These are phyloP conservation scores for Aspergillus floridensis DNA, from an alignment of 2,329 filamentous ascomycete genomes.

Conservation along the genomic window DNA sequence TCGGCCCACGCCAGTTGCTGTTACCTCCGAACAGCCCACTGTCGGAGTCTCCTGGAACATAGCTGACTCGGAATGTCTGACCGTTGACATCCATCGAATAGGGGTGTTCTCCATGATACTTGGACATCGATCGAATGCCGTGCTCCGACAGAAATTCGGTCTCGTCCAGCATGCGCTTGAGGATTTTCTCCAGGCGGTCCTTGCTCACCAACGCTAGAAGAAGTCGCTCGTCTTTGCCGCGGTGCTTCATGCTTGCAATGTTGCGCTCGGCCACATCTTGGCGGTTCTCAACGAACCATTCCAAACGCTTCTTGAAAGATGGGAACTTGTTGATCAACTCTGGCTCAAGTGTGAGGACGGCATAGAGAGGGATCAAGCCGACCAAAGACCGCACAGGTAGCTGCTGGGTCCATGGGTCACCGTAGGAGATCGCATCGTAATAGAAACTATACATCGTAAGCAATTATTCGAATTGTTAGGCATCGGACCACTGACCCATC, in stretches of 20 bases:
- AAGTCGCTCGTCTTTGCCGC: constrained; percentile 85
- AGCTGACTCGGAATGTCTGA: constrained; percentile 81
- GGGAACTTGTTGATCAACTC: constrained; percentile 90
- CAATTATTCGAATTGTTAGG: background rate
- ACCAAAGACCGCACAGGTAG: constrained; percentile 89
- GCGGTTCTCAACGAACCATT: constrained; percentile 91
- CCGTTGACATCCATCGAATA: constrained; percentile 96
- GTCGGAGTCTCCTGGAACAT: constrained; percentile 93
- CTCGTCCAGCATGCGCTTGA: constrained; percentile 89
- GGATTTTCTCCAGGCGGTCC: constrained; percentile 83
- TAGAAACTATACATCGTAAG: constrained; percentile 65
- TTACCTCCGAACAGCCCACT: constrained; percentile 94
- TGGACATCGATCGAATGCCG: constrained; percentile 88
- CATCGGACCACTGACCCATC: constrained; percentile 55
- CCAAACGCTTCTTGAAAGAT: constrained; percentile 84
- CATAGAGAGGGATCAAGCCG: constrained; percentile 89
- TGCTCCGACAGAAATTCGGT: constrained; percentile 88
- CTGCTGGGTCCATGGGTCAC: constrained; percentile 88
- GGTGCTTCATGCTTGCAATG: constrained; percentile 86
- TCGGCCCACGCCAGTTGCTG: constrained; percentile 95
- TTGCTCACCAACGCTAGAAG: constrained; percentile 88
- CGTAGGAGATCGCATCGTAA: constrained; percentile 97
- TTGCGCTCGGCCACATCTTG: constrained; percentile 87
- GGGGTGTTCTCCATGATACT: constrained; percentile 83
- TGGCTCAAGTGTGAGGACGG: constrained; percentile 86